Conservation (phyloP, 2,329 filamentous ascomycete genomes). For the Hirsutella minnesotensis region DNA sequence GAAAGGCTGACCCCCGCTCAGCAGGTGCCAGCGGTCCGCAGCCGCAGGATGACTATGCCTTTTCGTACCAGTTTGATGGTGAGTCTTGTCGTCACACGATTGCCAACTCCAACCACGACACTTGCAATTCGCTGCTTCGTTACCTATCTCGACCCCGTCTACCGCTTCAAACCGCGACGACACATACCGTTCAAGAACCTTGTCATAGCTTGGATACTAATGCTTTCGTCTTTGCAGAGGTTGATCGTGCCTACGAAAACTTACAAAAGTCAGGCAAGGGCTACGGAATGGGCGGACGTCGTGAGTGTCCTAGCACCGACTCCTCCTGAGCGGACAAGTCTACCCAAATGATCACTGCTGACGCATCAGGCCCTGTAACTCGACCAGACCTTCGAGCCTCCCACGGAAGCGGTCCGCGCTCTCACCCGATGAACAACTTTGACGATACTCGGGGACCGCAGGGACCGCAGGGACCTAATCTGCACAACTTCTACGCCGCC, state of each 20-base stretch:
- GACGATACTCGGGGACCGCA: constrained; percentile 58
- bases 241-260: constrained; percentile 91
- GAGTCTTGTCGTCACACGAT: constrained; percentile 13
- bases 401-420: constrained; percentile 52
- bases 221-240: constrained; percentile 46
- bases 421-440: constrained; percentile 78
- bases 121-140: too few species aligned
- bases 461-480: constrained; percentile 57
- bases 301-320: constrained; percentile 39
- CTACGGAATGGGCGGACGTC: constrained; percentile 61
- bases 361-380: constrained; percentile 9
- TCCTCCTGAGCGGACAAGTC: background rate
- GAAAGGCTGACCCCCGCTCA: constrained; percentile 2
- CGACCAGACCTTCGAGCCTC: constrained; percentile 57
- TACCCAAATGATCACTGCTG: background rate
- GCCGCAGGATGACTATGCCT: constrained; percentile 67
- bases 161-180: background rate
- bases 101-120: background rate
- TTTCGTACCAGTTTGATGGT: constrained; percentile 84
- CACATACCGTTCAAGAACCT: too few species aligned
- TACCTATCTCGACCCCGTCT: too few species aligned
- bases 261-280: constrained; percentile 94
- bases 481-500: constrained; percentile 87
- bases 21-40: constrained; percentile 65
- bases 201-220: too few species aligned